phyloP scores from a whole-genome alignment of 805 yeast genomes.

The Ogataea siamensis region DNA sequence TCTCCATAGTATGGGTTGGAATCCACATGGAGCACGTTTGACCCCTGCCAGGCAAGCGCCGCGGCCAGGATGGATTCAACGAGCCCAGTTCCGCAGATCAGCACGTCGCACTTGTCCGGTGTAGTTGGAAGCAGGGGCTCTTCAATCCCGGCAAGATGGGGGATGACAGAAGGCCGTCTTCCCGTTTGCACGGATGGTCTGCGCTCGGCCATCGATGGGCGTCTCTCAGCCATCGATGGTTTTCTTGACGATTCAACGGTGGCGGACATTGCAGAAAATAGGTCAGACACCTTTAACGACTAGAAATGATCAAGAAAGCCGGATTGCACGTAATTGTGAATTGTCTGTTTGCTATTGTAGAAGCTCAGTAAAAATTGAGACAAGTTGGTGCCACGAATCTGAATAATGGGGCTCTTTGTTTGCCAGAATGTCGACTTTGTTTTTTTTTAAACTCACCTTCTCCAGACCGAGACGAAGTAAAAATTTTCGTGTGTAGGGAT shows the following conservation, averaged over 20 bases:
- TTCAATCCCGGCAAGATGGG: conserved; percentile 75
- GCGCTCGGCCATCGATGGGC: conserved; percentile 49
- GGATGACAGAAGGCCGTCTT: conserved; percentile 46
- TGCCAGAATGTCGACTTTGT: conserved; percentile 8
- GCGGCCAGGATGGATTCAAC: conserved; percentile 88
- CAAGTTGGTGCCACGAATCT: background rate
- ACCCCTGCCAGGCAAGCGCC: conserved; percentile 97
- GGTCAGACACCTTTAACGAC: conserved; percentile 6
- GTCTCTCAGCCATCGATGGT: conserved; percentile 66
- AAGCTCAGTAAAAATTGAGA: background rate
- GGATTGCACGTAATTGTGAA: background rate
- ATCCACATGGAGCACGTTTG: conserved; percentile 89
- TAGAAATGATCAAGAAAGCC: background rate
- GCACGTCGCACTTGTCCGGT: conserved; percentile 79
- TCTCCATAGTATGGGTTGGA: conserved; percentile 86
- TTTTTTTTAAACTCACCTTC: conserved; percentile 8
- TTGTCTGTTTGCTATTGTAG: background rate
- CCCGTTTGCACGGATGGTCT: conserved; percentile 32
- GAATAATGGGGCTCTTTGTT: conserved; percentile 8
- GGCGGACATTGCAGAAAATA: conserved; percentile 16
- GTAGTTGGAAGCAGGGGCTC: conserved; percentile 61
- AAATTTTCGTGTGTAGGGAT: conserved; percentile 14
- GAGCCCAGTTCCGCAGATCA: conserved; percentile 90
- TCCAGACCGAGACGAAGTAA: conserved; percentile 9
- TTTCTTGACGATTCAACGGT: conserved; percentile 39